These are phyloP conservation scores for Capsella bursapastoris DNA, from an alignment of 345 rosid species.

Conservation along the genomic window DNA sequence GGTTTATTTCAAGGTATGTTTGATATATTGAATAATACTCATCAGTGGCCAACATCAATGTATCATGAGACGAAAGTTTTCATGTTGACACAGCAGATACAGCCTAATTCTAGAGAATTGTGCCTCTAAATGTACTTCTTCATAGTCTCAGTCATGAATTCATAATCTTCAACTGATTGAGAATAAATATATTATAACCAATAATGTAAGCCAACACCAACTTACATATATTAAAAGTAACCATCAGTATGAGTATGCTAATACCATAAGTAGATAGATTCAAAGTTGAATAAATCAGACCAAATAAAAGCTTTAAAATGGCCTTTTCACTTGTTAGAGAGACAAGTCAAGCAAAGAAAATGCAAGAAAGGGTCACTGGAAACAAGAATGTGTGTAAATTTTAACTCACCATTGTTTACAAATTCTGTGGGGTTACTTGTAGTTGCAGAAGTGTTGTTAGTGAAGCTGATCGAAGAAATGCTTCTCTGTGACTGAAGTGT, in stretches of 20 bases:
- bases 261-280: slow-evolving; percentile 13
- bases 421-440: slow-evolving; percentile 67
- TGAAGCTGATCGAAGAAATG: slow-evolving; percentile 61
- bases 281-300: slow-evolving; percentile 12
- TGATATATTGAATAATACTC: neutral
- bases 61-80: slow-evolving; percentile 15
- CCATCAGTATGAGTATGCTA: slow-evolving; percentile 13
- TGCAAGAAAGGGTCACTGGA: neutral
- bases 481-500: slow-evolving; percentile 63
- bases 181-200: neutral
- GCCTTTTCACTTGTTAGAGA: neutral
- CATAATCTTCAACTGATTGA: neutral
- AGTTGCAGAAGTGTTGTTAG: slow-evolving; percentile 47
- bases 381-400: neutral
- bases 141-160: neutral
- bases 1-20: neutral
- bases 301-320: neutral
- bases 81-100: neutral
- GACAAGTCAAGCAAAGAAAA: neutral
- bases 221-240: neutral
- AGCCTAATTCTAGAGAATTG: neutral
- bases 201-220: slow-evolving; percentile 6
- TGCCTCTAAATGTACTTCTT: neutral
- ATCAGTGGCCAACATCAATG: slow-evolving; percentile 10
- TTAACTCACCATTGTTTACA: slow-evolving; percentile 70